Evolutionary conservation across 306 rosid species (phyloP).

Genomic region (Vigna angularis): DNA sequence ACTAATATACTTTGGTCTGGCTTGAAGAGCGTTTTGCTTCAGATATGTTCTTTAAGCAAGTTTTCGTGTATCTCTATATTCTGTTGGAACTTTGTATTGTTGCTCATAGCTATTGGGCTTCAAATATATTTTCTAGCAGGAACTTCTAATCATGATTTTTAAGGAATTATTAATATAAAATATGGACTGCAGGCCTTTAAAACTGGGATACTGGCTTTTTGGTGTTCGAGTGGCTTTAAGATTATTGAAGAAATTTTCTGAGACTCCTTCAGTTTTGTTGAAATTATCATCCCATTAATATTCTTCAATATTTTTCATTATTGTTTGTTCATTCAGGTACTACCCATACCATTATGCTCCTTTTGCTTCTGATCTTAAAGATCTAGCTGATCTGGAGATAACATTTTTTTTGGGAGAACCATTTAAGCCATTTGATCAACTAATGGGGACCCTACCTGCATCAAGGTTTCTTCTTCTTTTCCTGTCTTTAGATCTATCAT

Average conservation of each 20-base stretch:
- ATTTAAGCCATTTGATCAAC: conserved; percentile 97
- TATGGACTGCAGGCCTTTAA: conserved; percentile 12
- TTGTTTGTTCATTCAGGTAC: conserved; percentile 72
- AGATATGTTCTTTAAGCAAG: conserved; percentile 8
- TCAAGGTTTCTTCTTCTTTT: conserved; percentile 67
- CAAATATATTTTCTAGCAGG: conserved; percentile 10
- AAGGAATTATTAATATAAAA: neutral
- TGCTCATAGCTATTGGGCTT: conserved; percentile 4
- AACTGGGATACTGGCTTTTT: conserved; percentile 23
- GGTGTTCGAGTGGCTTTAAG: conserved; percentile 1
- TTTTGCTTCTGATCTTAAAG: conserved; percentile 95
- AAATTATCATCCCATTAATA: conserved; percentile 5
- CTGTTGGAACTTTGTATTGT: neutral
- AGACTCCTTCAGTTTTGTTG: conserved; percentile 19
- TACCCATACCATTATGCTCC: conserved; percentile 99
- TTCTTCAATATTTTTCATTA: conserved; percentile 35
- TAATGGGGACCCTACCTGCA: conserved; percentile 97
- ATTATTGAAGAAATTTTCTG: conserved; percentile 4
- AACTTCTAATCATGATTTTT: conserved; percentile 8
- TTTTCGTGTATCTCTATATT: neutral
- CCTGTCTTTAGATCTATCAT: conserved; percentile 38
- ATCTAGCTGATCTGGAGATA: conserved; percentile 81
- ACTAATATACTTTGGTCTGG: conserved; percentile 2
- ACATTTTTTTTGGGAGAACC: conserved; percentile 89
- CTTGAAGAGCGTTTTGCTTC: conserved; percentile 24